Evolutionary conservation across 2,329 filamentous ascomycete genomes (phyloP), one percentile per base, ranked within the genome.

Genomic region (Stemphylium vesicarium): DNA sequence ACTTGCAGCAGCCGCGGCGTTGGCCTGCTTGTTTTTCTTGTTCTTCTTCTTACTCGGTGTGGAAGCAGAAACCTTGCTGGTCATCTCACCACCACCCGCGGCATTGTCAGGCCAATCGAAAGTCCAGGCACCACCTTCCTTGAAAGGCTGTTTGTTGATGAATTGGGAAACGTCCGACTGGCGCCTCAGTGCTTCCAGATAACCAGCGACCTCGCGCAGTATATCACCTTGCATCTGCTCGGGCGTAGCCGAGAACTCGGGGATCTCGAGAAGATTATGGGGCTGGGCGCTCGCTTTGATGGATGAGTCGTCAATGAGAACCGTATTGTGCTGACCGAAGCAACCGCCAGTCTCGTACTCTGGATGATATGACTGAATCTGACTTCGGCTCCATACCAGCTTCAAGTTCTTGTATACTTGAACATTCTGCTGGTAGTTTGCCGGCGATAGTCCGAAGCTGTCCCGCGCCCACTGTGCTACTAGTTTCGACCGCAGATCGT

Each of bases 401-500:
- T 85, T 81, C 3, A 99, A 82, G 33, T 90, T 85, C 79, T 99
- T 99, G 82, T 97, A 98, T 53, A 93, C 92, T 73, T 96, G 91
- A 0, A 94, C 87, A 53, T 90, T 89, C 44, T 75, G 64, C 53
- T 82, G 78, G 78, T 90, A 96, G 71, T 96, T 88, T 3, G 72
- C 57, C 0, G 63, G 36, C 0, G 83, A 82, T 4, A 99, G 83
- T 16, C 85, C 85, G 54, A 98, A 88, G 22, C 82, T 84, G 67
- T 96, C 88, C 26, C 95, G 86, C 5, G 82, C 88, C 92, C 93
- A 97, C 50, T 88, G 77, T 15, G 87, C 89, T 26, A 91, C 80
- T 15, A 96, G 81, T 20, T 80, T 75, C 0, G 75, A 53, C 29
- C 79, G 79, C 63, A 89, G 81, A 1, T 81, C 70, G 0, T 77